Evolutionary conservation across 495 filamentous ascomycete genomes (phyloP).

Genomic region (Trichoderma gamsii): DNA sequence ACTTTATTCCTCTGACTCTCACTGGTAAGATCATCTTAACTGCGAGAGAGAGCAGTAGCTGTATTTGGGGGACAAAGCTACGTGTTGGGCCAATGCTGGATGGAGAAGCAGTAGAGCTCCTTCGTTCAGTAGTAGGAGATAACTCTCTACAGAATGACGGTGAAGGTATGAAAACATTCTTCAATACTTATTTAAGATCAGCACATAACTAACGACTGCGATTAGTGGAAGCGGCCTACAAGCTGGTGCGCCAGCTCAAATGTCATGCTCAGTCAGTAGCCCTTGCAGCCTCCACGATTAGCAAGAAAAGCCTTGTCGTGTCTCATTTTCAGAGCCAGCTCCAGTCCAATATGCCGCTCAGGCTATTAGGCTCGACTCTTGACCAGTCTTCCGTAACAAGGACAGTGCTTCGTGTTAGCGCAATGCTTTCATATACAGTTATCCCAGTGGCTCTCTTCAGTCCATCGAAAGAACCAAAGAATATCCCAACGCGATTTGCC

Average conservation of each 20-base stretch:
- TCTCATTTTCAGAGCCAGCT: neutral
- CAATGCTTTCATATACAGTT: slow-evolving; percentile 14
- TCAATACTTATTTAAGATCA: neutral
- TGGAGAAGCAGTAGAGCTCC: slow-evolving; percentile 12
- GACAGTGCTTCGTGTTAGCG: slow-evolving; percentile 15
- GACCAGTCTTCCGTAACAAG: slow-evolving; percentile 13
- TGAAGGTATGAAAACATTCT: neutral
- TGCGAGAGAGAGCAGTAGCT: neutral
- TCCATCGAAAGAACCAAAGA: neutral
- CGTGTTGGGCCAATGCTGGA: neutral
- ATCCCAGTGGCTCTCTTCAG: slow-evolving; percentile 16
- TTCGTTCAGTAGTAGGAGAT: neutral
- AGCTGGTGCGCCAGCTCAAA: neutral
- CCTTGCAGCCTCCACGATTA: slow-evolving; percentile 3
- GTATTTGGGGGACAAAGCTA: slow-evolving; percentile 11
- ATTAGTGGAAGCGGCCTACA: neutral
- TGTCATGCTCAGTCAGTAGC: neutral
- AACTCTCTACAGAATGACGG: neutral
- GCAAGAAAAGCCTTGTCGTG: neutral
- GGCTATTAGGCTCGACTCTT: neutral
- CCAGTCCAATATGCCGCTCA: neutral
- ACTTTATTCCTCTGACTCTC: slow-evolving; percentile 13
- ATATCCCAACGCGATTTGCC: neutral
- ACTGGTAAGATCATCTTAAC: slow-evolving; percentile 15
- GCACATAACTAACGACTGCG: neutral